A percentile compares a stretch with the other conserved stretches of the same genome.
Evolutionary conservation across 2,329 filamentous ascomycete species (phyloP).

Genomic region (Aureobasidium musti): DNA sequence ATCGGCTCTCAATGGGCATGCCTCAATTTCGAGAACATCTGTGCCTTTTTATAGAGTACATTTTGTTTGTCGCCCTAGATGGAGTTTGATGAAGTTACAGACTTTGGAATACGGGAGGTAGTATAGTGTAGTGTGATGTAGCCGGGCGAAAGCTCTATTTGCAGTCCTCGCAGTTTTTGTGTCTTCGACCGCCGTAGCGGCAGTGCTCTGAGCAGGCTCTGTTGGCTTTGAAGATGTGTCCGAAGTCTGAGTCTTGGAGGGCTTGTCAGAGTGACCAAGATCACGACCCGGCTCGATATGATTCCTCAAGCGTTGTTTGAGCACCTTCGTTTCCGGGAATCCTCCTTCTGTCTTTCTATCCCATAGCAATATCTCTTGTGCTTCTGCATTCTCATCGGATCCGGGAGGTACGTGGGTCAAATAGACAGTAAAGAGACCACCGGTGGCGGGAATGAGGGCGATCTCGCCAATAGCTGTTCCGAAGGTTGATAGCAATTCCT

Average conservation of each 20-base stretch:
- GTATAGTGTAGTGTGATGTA: neutral
- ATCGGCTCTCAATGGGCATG: too few species aligned
- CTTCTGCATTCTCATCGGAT: slow-evolving; percentile 24
- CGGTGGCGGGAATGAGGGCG: slow-evolving; percentile 79
- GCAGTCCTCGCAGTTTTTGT: slow-evolving; percentile 27
- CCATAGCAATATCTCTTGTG: slow-evolving; percentile 68
- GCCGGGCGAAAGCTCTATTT: slow-evolving; percentile 9
- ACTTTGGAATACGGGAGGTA: too few species aligned
- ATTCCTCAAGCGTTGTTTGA: slow-evolving; percentile 82
- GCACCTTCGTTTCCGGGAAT: slow-evolving; percentile 91
- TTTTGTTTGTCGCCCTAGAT: too few species aligned
- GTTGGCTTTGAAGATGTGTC: neutral
- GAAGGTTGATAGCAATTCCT: slow-evolving; percentile 95
- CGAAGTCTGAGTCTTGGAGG: slow-evolving; percentile 32
- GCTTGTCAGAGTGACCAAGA: slow-evolving; percentile 67
- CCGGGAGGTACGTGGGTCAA: slow-evolving; percentile 50
- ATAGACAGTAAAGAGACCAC: slow-evolving; percentile 78
- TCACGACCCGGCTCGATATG: slow-evolving; percentile 75
- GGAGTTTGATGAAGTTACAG: too few species aligned
- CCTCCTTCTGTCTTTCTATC: slow-evolving; percentile 83
- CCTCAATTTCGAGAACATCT: too few species aligned
- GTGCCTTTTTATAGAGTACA: too few species aligned
- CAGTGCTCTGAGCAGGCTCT: neutral
- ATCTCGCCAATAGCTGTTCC: slow-evolving; percentile 80
- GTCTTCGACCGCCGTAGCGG: neutral